phyloP scores from a whole-genome alignment of 2,329 filamentous ascomycete species.

The Exophiala viscosa region DNA sequence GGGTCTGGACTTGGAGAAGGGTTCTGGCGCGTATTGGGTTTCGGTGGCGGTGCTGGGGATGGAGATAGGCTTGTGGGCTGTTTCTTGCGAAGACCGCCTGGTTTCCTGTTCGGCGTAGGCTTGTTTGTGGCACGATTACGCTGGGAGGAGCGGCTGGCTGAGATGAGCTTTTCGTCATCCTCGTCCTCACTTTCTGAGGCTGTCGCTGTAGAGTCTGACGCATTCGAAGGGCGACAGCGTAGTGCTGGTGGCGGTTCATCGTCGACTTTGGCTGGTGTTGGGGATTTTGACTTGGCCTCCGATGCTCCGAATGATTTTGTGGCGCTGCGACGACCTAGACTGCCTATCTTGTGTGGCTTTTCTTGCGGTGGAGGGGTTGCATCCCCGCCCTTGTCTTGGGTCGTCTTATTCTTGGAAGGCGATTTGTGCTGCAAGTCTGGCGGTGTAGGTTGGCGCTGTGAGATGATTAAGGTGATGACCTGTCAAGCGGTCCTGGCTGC shows the following conservation, averaged over 20 bases:
- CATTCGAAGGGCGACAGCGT: conserved; percentile 2
- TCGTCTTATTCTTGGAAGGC: not conserved
- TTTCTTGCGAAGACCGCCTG: conserved; percentile 7
- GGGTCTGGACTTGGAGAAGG: conserved; percentile 1
- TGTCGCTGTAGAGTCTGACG: conserved; percentile 12
- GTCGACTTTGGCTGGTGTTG: not conserved
- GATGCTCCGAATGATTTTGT: conserved; percentile 15
- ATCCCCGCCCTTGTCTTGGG: conserved; percentile 1
- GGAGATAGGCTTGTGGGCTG: conserved; percentile 18
- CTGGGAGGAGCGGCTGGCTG: not conserved
- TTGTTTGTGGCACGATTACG: not conserved
- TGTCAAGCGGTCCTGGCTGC: not conserved
- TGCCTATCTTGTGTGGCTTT: conserved; percentile 9
- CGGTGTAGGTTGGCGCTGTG: conserved; percentile 23
- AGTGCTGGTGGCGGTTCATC: not conserved
- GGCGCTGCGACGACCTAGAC: conserved; percentile 13
- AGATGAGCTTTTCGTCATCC: conserved; percentile 1
- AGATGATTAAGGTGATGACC: not conserved
- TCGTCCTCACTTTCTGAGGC: conserved; percentile 18
- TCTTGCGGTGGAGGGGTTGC: conserved; percentile 9
- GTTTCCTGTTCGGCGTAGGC: not conserved
- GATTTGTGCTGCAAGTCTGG: conserved; percentile 8
- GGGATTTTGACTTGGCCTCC: not conserved
- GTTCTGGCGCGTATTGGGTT: conserved; percentile 10
- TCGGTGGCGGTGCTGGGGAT: conserved; percentile 15